These are phyloP conservation scores for Fagus sylvatica DNA, from an alignment of 306 rosid species.

Conservation along the genomic window DNA sequence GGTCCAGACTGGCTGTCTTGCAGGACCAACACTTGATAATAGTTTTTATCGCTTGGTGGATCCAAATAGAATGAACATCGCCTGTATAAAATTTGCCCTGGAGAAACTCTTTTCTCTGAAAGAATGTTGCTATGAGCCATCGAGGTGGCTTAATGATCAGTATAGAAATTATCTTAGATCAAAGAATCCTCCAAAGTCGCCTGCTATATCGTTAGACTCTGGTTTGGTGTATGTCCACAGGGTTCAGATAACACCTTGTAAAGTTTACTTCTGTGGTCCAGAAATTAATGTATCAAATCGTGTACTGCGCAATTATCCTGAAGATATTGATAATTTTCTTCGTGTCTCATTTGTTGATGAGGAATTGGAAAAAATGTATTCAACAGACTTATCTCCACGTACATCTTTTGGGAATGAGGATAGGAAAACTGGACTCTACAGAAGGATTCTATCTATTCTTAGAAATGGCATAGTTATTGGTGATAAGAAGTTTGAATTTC, in stretches of 20 bases:
- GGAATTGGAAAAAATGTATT: constrained; percentile 59
- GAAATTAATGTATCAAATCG: constrained; percentile 89
- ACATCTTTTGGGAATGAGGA: constrained; percentile 28
- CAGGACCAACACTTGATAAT: constrained; percentile 58
- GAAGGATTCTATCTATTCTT: constrained; percentile 63
- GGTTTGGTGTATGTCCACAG: constrained; percentile 76
- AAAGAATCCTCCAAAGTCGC: constrained; percentile 37
- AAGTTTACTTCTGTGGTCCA: constrained; percentile 69
- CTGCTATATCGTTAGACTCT: constrained; percentile 49
- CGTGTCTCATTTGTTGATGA: constrained; percentile 88
- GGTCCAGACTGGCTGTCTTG: constrained; percentile 67
- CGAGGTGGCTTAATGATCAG: constrained; percentile 58
- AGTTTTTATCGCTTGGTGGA: constrained; percentile 60
- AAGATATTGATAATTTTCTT: constrained; percentile 56
- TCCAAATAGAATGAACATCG: constrained; percentile 33
- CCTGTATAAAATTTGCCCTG: constrained; percentile 53
- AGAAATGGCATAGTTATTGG: constrained; percentile 65
- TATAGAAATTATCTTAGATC: constrained; percentile 38
- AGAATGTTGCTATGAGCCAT: constrained; percentile 70
- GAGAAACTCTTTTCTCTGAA: constrained; percentile 54
- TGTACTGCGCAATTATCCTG: constrained; percentile 51
- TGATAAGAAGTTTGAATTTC: constrained; percentile 74
- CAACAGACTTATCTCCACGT: constrained; percentile 68
- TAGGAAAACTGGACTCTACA: constrained; percentile 58
- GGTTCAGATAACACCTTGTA: constrained; percentile 75